A percentile compares a stretch with the other conserved stretches of the same genome.
These are phyloP conservation scores for Neurospora sp. DNA, from an alignment of 2,329 filamentous ascomycete genomes.

Conservation along the genomic window DNA sequence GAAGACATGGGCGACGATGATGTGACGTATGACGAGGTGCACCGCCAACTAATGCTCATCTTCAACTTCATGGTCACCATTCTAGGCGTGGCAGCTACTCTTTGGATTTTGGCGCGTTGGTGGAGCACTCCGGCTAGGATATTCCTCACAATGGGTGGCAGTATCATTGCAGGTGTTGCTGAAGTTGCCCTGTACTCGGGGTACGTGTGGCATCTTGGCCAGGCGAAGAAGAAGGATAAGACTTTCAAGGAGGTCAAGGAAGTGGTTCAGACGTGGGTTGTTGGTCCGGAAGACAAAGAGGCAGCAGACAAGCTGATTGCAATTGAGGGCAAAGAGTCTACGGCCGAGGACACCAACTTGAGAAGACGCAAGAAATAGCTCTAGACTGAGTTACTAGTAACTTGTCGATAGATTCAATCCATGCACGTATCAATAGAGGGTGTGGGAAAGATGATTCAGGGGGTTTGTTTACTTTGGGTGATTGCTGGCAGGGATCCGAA, in stretches of 20 bases:
- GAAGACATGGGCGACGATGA: conserved; percentile 46
- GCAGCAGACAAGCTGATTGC: conserved; percentile 8
- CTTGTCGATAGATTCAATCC: not conserved
- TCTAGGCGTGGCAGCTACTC: conserved; percentile 63
- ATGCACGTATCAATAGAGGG: not conserved
- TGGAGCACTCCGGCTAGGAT: conserved; percentile 64
- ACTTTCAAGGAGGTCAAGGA: conserved; percentile 49
- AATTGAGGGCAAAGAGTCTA: not conserved
- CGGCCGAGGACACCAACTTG: conserved; percentile 6
- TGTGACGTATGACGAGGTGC: conserved; percentile 61
- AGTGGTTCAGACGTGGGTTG: conserved; percentile 63
- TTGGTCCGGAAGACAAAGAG: conserved; percentile 31
- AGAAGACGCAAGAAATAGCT: conserved; percentile 13
- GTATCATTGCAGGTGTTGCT: conserved; percentile 59
- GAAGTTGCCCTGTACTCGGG: conserved; percentile 71
- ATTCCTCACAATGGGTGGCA: conserved; percentile 61
- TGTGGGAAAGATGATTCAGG: not conserved
- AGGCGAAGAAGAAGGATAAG: conserved; percentile 56
- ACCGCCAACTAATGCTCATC: conserved; percentile 75
- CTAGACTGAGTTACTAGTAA: not conserved
- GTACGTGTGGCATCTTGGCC: conserved; percentile 61
- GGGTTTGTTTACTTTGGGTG: not conserved
- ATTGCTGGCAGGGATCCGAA: not conserved
- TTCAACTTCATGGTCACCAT: conserved; percentile 86
- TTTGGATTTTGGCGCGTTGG: conserved; percentile 70